Base-by-base conservation (phyloP, 2,329 filamentous ascomycete species). In the Curvularia verruculosa region DNA sequence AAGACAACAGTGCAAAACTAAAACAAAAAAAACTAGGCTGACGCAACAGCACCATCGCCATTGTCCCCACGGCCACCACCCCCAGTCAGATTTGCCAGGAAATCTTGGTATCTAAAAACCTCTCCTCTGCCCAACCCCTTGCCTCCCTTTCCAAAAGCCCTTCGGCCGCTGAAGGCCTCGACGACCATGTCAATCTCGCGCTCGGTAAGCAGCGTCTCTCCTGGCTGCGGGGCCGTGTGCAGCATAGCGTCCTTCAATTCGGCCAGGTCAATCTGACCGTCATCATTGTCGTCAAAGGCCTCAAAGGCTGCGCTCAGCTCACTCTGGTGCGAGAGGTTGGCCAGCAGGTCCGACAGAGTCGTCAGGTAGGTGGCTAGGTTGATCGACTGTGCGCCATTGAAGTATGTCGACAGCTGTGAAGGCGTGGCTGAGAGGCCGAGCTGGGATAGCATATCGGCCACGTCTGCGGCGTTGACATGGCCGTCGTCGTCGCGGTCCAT, bases 211-310 rank as follows among this genome's bases (percentile, higher is more conserved):
- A 70, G 69, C 37, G 61, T 66, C 59, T 74, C 74, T 5, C 74
- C 74, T 1, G 67, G 56, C 65, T 96, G 92, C 0, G 92, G 91
- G 0, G 87, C 87, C 0, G 92, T 96, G 64, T 92, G 85, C 39
- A 97, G 78, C 43, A 99, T 76, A 0, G 94, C 92, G 66, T 95
- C 91, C 44, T 90, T 87, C 60, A 99, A 78, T 75, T 96, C 92
- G 0, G 80, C 84, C 19, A 96, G 79, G 72, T 98, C 92, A 37
- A 98, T 87, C 76, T 97, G 92, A 3, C 95, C 95, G 68, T 90
- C 95, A 74, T 99, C 95, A 61, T 96, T 92, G 60, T 96, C 91
- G 71, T 99, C 95, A 73, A 98, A 98, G 0, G 95, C 95, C 2
- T 92, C 92, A 66, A 99, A 94, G 0, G 95, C 95, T 1, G 92